Conservation (phyloP, 75 land plant species). For the Pinus taeda region DNA sequence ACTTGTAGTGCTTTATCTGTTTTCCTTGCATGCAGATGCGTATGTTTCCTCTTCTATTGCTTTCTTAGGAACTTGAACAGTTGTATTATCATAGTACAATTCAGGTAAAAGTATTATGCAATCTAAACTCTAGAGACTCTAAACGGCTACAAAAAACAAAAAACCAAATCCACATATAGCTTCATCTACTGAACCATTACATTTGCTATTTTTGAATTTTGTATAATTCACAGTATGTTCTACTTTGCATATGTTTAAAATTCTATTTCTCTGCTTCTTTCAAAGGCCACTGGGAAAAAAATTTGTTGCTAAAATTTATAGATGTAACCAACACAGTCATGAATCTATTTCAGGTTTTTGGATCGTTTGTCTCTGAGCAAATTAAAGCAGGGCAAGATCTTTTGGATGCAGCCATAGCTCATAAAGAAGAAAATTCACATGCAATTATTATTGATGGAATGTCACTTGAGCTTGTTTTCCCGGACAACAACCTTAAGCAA, state of each 20-base stretch:
- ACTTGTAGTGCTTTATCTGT: too few species aligned
- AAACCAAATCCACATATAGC: background rate
- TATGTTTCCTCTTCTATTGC: too few species aligned
- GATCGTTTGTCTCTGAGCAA: conserved; percentile 1
- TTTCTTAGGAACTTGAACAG: too few species aligned
- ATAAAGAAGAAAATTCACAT: conserved; percentile 14
- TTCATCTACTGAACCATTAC: background rate
- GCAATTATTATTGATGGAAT: conserved; percentile 49
- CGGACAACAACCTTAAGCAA: conserved; percentile 25
- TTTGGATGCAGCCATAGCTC: background rate
- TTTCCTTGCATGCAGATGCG: too few species aligned
- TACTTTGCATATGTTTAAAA: background rate
- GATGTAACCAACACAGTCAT: background rate
- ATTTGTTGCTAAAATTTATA: background rate
- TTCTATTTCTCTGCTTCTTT: background rate
- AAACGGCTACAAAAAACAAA: background rate
- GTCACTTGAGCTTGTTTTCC: conserved; percentile 29
- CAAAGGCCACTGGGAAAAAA: background rate
- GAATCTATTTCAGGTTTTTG: conserved; percentile 9
- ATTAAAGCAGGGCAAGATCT: conserved; percentile 7
- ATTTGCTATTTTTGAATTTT: background rate
- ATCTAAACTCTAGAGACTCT: background rate
- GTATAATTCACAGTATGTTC: background rate
- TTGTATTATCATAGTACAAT: too few species aligned
- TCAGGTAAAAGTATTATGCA: too few species aligned